These are phyloP conservation scores for Penicillium sp. DNA, from an alignment of 2,329 filamentous ascomycete genomes.

Conservation along the genomic window DNA sequence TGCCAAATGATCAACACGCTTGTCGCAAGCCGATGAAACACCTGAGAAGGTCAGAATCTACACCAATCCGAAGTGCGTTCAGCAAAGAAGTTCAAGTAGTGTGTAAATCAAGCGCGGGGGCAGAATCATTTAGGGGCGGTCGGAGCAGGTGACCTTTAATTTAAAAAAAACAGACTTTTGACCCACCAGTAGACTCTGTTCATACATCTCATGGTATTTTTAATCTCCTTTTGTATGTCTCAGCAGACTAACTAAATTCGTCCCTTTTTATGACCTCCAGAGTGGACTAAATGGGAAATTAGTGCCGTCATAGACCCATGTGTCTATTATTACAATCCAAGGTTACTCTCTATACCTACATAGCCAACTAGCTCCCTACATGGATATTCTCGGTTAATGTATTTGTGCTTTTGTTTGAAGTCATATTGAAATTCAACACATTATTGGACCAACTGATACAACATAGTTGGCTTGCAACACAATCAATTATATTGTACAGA, in stretches of 20 bases:
- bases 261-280: not conserved
- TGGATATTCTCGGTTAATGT: too few relatives aligned
- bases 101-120: slow-evolving; percentile 1
- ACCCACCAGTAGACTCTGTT: not conserved
- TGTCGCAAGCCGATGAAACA: not conserved
- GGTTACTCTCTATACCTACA: not conserved
- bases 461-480: too few relatives aligned
- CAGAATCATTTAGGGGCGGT: slow-evolving; percentile 10
- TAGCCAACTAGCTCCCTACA: too few relatives aligned
- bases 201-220: not conserved
- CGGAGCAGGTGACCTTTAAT: slow-evolving; percentile 8
- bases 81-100: not conserved
- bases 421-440: not conserved
- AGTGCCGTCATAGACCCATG: not conserved
- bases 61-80: not conserved
- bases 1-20: not conserved
- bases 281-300: not conserved
- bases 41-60: not conserved
- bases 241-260: not conserved
- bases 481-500: too few relatives aligned
- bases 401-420: not conserved
- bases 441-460: too few relatives aligned
- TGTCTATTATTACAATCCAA: not conserved
- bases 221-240: not conserved
- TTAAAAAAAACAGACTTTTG: slow-evolving; percentile 4